phyloP scores from a whole-genome alignment of 2,329 filamentous ascomycete species.

The Phialocephala sp. region DNA sequence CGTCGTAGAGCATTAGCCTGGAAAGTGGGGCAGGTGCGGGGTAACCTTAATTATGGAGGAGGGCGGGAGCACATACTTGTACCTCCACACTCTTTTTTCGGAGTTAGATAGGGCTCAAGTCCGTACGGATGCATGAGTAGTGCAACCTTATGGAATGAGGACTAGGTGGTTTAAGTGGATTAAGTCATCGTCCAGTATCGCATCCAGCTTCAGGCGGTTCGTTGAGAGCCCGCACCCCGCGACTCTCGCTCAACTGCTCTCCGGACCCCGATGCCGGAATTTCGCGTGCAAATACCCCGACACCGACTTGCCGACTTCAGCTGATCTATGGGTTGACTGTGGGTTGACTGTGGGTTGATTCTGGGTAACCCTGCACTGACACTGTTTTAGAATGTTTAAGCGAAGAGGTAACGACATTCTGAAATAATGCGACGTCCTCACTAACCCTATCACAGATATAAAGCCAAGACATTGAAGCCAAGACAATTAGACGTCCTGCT shows the following conservation, averaged over 20 bases:
- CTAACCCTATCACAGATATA: neutral
- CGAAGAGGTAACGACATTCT: neutral
- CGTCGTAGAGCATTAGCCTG: too few relatives aligned
- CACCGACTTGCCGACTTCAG: constrained; percentile 1
- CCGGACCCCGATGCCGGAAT: neutral
- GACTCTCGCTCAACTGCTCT: neutral
- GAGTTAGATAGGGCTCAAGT: too few relatives aligned
- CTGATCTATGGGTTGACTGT: neutral
- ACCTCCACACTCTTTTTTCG: neutral
- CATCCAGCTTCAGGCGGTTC: too few relatives aligned
- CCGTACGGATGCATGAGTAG: too few relatives aligned
- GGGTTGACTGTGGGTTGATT: too few relatives aligned
- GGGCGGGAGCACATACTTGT: too few relatives aligned
- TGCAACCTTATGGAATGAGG: too few relatives aligned
- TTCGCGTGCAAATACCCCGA: neutral
- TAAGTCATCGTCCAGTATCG: neutral
- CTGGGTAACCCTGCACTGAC: neutral
- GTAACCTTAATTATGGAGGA: too few relatives aligned
- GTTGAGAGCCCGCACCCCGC: too few relatives aligned
- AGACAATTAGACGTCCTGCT: neutral
- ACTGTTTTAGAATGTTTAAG: neutral
- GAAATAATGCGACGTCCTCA: neutral
- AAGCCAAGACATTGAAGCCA: neutral
- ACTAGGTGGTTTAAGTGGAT: neutral
- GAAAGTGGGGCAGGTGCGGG: neutral